These are phyloP conservation scores for Xylaria telfairii DNA, from an alignment of 495 filamentous ascomycete genomes.

Conservation along the genomic window DNA sequence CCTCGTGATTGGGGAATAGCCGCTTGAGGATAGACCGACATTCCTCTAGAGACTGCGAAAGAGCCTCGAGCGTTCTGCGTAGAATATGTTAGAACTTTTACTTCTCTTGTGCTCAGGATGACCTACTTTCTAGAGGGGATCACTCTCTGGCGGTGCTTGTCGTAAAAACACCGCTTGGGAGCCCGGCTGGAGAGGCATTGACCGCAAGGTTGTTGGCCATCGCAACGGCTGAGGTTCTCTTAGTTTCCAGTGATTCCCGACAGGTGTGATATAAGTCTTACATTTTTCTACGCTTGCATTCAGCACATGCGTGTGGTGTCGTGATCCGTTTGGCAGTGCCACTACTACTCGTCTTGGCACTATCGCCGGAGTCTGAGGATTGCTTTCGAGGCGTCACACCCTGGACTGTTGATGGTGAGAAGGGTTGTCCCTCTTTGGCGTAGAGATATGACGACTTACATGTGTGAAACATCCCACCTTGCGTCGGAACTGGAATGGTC, in stretches of 20 bases:
- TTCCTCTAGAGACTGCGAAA: conserved; percentile 64
- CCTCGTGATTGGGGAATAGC: conserved; percentile 59
- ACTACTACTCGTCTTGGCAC: conserved; percentile 47
- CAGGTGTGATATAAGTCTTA: conserved; percentile 37
- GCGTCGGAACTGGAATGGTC: conserved; percentile 53
- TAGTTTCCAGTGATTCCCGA: conserved; percentile 28
- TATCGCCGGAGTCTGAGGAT: conserved; percentile 53
- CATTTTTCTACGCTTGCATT: conserved; percentile 66
- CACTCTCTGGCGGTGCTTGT: conserved; percentile 64
- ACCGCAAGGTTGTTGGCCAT: conserved; percentile 64
- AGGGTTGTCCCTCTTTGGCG: background rate
- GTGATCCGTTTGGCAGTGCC: conserved; percentile 52
- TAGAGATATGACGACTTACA: conserved; percentile 38
- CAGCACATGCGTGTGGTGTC: conserved; percentile 64
- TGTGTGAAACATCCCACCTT: conserved; percentile 61
- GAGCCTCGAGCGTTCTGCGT: conserved; percentile 57
- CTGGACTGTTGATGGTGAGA: conserved; percentile 45
- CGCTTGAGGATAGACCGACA: conserved; percentile 62
- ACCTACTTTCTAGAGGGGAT: conserved; percentile 61
- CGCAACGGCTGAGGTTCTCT: conserved; percentile 52
- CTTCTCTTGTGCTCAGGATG: background rate
- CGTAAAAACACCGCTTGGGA: conserved; percentile 64
- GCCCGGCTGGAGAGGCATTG: conserved; percentile 63
- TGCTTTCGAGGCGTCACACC: conserved; percentile 55
- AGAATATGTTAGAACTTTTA: conserved; percentile 22